Evolutionary conservation across 805 yeast species (phyloP).

Genomic region (Tetrapisispora namnaoensis): DNA sequence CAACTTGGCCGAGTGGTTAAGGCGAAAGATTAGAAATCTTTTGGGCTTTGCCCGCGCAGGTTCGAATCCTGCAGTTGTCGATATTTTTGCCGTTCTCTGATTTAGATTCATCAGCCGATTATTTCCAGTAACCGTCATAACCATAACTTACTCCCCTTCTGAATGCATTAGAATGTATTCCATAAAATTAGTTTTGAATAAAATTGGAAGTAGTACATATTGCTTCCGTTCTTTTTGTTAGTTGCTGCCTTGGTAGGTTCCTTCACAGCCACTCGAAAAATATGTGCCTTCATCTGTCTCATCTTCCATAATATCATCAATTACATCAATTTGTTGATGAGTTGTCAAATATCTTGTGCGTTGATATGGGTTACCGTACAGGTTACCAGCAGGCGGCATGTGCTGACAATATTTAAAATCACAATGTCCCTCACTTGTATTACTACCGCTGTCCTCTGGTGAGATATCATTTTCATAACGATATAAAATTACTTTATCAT

Average conservation of each 20-base stretch:
- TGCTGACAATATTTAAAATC: constrained; percentile 1
- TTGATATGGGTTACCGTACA: not conserved
- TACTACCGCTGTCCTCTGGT: too few species aligned
- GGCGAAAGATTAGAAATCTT: constrained; percentile 50
- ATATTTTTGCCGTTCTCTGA: constrained; percentile 16
- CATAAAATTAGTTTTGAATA: too few species aligned
- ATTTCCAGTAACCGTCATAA: not conserved
- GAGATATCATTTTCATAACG: not conserved
- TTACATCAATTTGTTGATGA: not conserved
- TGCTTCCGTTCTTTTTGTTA: not conserved
- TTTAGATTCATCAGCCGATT: too few species aligned
- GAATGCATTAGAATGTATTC: too few species aligned
- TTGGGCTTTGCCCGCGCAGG: constrained; percentile 48
- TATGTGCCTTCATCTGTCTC: constrained; percentile 3
- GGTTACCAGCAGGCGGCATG: not conserved
- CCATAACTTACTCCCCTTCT: too few species aligned
- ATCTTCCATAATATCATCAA: not conserved
- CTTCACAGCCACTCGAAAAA: constrained; percentile 23
- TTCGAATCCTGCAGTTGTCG: constrained; percentile 64
- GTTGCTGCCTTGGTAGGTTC: constrained; percentile 12
- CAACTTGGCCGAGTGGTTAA: constrained; percentile 53
- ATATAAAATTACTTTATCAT: not conserved
- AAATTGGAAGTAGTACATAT: too few species aligned
- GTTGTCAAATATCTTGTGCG: not conserved
- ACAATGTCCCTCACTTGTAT: not conserved